Conservation (phyloP, 257 asterid genomes). For the Solanum medicagineum region DNA sequence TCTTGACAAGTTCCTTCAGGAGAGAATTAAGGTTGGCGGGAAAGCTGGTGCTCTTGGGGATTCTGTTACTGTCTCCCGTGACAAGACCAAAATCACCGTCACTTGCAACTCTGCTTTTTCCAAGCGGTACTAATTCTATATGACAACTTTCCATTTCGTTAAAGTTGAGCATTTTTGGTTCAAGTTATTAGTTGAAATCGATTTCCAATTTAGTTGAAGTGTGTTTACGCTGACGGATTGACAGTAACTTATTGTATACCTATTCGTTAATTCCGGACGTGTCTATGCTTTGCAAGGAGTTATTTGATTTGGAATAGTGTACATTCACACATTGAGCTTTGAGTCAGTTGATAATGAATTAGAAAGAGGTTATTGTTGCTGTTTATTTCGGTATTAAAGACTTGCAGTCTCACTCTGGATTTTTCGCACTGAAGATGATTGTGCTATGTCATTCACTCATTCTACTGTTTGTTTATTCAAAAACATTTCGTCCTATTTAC, state of each 20-base stretch:
- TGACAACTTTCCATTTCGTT: background rate
- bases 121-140: constrained; percentile 26
- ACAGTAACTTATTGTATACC: background rate
- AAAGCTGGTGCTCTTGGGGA: constrained; percentile 62
- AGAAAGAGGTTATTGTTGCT: background rate
- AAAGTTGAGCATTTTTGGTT: background rate
- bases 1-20: constrained; percentile 53
- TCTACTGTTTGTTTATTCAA: background rate
- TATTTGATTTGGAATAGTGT: background rate
- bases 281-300: background rate
- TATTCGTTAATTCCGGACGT: fast-evolving
- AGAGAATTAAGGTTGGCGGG: constrained; percentile 57
- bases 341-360: background rate
- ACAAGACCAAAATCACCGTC: constrained; percentile 46
- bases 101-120: constrained; percentile 37
- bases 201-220: background rate
- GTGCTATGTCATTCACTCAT: background rate
- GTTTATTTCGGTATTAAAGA: background rate
- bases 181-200: background rate
- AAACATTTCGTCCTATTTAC: background rate
- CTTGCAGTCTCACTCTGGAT: background rate
- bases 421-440: background rate
- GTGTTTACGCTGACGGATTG: background rate
- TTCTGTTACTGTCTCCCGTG: constrained; percentile 39
- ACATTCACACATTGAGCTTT: background rate